Evolutionary conservation across 2,329 filamentous ascomycete genomes (phyloP).

Genomic region (Sarocladium brachiariae): DNA sequence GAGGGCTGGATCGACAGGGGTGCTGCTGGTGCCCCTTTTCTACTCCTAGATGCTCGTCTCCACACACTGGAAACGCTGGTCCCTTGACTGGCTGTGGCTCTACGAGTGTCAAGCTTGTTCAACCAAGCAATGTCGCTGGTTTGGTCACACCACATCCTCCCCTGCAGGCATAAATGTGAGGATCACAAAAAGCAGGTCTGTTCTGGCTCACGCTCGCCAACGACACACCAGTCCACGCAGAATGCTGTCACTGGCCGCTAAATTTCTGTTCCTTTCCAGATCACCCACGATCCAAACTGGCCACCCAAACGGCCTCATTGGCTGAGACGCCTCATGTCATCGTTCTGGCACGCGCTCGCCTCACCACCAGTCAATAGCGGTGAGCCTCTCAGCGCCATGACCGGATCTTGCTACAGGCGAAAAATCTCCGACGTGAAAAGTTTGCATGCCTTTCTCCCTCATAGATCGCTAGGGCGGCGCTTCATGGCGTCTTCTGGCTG

Average conservation of each 20-base stretch:
- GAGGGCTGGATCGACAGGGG: background rate
- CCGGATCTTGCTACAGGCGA: slow-evolving; percentile 1
- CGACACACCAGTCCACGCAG: background rate
- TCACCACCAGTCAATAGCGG: background rate
- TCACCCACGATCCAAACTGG: background rate
- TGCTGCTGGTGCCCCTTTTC: background rate
- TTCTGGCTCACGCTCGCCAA: background rate
- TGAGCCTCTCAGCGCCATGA: background rate
- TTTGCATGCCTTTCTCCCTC: background rate
- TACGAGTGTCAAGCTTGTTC: background rate
- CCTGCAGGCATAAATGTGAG: background rate
- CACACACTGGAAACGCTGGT: slow-evolving; percentile 4
- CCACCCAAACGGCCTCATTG: background rate
- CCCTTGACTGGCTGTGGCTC: background rate
- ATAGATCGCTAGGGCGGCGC: background rate
- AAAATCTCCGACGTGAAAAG: background rate
- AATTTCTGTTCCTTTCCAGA: too few species aligned
- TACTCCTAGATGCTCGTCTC: background rate
- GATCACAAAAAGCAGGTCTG: background rate
- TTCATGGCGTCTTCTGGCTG: too few species aligned
- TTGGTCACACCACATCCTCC: background rate
- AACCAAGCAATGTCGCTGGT: background rate
- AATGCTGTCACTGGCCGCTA: background rate
- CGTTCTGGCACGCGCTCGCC: too few species aligned
- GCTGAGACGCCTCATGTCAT: slow-evolving; percentile 4